These are phyloP conservation scores for Hyphodiscus hymeniophilus DNA, from an alignment of 495 filamentous ascomycete species.

Conservation along the genomic window DNA sequence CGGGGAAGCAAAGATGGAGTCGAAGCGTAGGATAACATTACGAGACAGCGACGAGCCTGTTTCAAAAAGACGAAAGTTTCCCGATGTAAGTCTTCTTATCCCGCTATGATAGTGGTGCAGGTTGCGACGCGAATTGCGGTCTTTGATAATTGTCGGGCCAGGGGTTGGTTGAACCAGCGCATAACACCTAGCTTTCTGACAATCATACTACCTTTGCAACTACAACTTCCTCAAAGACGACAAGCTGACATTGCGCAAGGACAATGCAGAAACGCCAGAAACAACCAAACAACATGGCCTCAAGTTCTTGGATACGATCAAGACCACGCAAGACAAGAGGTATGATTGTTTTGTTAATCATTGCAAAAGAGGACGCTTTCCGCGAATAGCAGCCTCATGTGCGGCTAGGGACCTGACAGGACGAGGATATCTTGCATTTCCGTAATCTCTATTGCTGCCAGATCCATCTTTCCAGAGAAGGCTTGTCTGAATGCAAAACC, in stretches of 20 bases:
- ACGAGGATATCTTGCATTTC: background rate
- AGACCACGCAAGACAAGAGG: constrained; percentile 64
- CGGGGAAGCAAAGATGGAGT: constrained; percentile 49
- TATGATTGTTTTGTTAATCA: constrained; percentile 28
- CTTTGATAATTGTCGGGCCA: constrained; percentile 4
- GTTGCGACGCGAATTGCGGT: constrained; percentile 4
- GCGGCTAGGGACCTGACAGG: background rate
- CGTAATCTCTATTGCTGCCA: background rate
- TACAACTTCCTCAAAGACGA: constrained; percentile 7
- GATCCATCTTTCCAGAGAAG: too few relatives aligned
- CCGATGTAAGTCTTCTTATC: constrained; percentile 36
- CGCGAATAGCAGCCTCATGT: constrained; percentile 9
- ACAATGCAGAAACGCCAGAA: constrained; percentile 41
- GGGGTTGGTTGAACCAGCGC: constrained; percentile 12
- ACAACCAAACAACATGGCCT: constrained; percentile 61
- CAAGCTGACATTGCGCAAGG: constrained; percentile 22
- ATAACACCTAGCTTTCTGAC: constrained; percentile 9
- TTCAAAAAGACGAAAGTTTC: constrained; percentile 51
- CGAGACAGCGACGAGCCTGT: constrained; percentile 46
- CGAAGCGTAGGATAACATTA: constrained; percentile 68
- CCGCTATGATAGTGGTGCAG: background rate
- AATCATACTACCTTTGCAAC: constrained; percentile 1
- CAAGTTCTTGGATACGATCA: constrained; percentile 55
- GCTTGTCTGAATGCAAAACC: too few relatives aligned
- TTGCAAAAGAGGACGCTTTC: background rate